phyloP scores from a whole-genome alignment of 495 filamentous ascomycete species.

The Geopyxis carbonaria region DNA sequence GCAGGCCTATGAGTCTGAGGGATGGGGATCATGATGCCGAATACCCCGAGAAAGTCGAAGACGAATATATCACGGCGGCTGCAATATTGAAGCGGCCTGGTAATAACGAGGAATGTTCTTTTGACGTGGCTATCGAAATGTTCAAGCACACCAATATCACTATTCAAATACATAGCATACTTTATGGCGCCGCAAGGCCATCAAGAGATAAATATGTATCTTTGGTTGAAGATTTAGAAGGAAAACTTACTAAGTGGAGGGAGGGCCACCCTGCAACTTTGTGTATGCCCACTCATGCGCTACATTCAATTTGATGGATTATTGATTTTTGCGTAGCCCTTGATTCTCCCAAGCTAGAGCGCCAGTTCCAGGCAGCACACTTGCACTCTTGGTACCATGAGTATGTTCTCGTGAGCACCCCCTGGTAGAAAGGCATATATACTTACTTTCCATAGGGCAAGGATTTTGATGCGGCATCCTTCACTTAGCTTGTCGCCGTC shows the following conservation, averaged over 20 bases:
- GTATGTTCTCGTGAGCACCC: conserved; percentile 14
- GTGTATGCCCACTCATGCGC: conserved; percentile 9
- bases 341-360: conserved; percentile 33
- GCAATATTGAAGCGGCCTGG: conserved; percentile 36
- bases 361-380: conserved; percentile 33
- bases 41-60: conserved; percentile 49
- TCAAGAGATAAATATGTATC: conserved; percentile 41
- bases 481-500: conserved; percentile 47
- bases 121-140: conserved; percentile 43
- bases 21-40: conserved; percentile 59
- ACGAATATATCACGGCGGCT: conserved; percentile 34
- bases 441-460: conserved; percentile 14
- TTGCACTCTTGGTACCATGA: conserved; percentile 33
- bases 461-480: conserved; percentile 48
- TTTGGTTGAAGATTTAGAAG: conserved; percentile 45
- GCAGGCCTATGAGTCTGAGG: conserved; percentile 54
- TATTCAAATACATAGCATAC: conserved; percentile 51
- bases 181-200: conserved; percentile 44
- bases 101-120: conserved; percentile 42
- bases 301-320: conserved; percentile 27
- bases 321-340: conserved; percentile 25
- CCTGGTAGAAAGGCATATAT: too few species aligned
- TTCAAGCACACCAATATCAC: conserved; percentile 43
- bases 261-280: conserved; percentile 36
- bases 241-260: conserved; percentile 37